Evolutionary conservation across 169 alveolate species (phyloP).

Genomic region (Hammondia hammondi): DNA sequence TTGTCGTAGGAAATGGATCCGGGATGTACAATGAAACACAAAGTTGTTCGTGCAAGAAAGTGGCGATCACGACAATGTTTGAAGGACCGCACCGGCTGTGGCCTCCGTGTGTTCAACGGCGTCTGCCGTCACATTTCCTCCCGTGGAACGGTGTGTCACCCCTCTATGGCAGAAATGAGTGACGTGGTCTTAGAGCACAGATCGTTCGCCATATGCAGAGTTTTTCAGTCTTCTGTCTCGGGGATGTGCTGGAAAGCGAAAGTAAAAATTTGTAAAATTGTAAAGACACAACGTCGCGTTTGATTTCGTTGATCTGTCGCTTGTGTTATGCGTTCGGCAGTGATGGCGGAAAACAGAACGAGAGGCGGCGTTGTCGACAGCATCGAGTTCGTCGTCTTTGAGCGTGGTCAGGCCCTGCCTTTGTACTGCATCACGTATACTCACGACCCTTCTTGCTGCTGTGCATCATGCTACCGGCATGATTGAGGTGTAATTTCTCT

Average conservation of each 20-base stretch:
- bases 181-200: too few species aligned
- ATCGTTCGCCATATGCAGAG: too few species aligned
- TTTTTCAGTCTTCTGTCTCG: too few species aligned
- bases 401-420: conserved; percentile 72
- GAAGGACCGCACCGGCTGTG: too few species aligned
- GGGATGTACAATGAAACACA: too few species aligned
- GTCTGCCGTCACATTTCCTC: too few species aligned
- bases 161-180: too few species aligned
- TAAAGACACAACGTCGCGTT: background rate
- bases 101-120: too few species aligned
- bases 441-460: conserved; percentile 47
- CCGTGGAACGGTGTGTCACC: too few species aligned
- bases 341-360: conserved; percentile 70
- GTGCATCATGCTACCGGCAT: background rate
- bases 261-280: background rate
- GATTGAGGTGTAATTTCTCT: background rate
- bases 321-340: conserved; percentile 13
- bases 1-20: too few species aligned
- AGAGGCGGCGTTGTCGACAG: conserved; percentile 73
- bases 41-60: too few species aligned
- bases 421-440: conserved; percentile 61
- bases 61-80: too few species aligned
- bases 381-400: conserved; percentile 68
- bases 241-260: background rate
- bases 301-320: background rate